Conservation (phyloP, 176 grass and related monocot genomes). For the Tillandsia fasciculata region DNA sequence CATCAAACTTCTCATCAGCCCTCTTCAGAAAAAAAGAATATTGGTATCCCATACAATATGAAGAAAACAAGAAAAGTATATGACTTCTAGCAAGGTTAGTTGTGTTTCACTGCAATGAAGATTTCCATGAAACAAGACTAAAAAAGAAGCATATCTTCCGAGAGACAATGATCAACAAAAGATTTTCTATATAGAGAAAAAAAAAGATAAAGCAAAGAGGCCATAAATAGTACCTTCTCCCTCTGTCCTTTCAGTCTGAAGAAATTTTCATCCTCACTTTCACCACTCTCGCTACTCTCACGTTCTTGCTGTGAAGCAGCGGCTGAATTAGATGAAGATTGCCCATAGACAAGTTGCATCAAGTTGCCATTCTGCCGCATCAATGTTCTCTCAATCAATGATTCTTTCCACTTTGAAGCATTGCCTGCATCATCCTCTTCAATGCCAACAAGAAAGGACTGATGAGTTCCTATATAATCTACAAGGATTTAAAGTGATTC, state of each 20-base stretch:
- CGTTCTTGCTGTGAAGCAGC: conserved; percentile 14
- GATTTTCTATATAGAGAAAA: no score
- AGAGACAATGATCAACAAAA: not conserved
- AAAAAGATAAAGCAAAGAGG: not conserved
- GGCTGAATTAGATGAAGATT: conserved; percentile 25
- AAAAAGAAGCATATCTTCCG: not conserved
- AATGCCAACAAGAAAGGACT: conserved; percentile 10
- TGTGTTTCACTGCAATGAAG: not conserved
- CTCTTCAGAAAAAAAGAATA: conserved; percentile 35
- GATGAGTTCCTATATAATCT: no score
- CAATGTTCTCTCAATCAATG: conserved; percentile 53
- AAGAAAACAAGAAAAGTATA: not conserved
- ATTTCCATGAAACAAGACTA: not conserved
- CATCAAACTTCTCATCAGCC: conserved; percentile 37
- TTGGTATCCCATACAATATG: conserved; percentile 8
- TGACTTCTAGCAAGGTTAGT: not conserved
- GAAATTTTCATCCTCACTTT: conserved; percentile 64
- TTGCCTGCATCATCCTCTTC: conserved; percentile 51
- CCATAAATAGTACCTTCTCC: not conserved
- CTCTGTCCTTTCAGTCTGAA: conserved; percentile 73
- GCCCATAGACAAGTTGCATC: conserved; percentile 83
- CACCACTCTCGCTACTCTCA: conserved; percentile 35
- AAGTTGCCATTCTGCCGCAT: conserved; percentile 50
- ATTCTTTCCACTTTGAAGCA: conserved; percentile 83
- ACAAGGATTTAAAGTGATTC: no score